These are phyloP conservation scores for Xylaria palmicola DNA, from an alignment of 495 filamentous ascomycete genomes.

Conservation along the genomic window DNA sequence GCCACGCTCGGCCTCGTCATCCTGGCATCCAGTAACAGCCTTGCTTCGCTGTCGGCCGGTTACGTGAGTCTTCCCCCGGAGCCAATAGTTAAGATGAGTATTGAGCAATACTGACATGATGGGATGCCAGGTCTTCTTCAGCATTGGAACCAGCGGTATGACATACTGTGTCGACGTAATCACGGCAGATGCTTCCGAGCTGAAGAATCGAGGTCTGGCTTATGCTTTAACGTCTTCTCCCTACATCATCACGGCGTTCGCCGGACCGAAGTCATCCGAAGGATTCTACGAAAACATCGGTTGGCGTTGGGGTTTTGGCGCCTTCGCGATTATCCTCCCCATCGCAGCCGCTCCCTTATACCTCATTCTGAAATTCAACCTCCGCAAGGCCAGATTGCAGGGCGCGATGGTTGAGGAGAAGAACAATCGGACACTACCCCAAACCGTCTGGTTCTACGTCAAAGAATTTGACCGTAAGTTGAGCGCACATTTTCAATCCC, in stretches of 20 bases:
- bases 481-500: not conserved
- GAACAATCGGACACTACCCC: slow-evolving; percentile 10
- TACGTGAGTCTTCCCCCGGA: slow-evolving; percentile 31
- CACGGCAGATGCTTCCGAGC: slow-evolving; percentile 58
- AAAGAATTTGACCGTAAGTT: not conserved
- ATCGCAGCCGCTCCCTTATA: slow-evolving; percentile 49
- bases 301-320: slow-evolving; percentile 62
- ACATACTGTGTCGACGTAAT: slow-evolving; percentile 56
- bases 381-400: slow-evolving; percentile 46
- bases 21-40: slow-evolving; percentile 38
- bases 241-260: slow-evolving; percentile 57
- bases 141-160: slow-evolving; percentile 41
- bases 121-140: slow-evolving; percentile 26
- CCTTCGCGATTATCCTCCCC: slow-evolving; percentile 53
- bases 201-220: slow-evolving; percentile 57
- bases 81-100: slow-evolving; percentile 21
- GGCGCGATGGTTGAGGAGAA: not conserved
- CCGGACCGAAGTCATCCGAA: slow-evolving; percentile 19
- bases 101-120: slow-evolving; percentile 6
- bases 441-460: slow-evolving; percentile 12
- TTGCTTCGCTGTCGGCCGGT: not conserved
- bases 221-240: slow-evolving; percentile 58
- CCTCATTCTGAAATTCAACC: slow-evolving; percentile 48
- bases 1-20: slow-evolving; percentile 36
- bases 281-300: slow-evolving; percentile 26